Percentiles rank a stretch among this genome's conserved stretches.
Conservation (phyloP, 805 yeast genomes). For the Suhomyces kilbournensis region DNA sequence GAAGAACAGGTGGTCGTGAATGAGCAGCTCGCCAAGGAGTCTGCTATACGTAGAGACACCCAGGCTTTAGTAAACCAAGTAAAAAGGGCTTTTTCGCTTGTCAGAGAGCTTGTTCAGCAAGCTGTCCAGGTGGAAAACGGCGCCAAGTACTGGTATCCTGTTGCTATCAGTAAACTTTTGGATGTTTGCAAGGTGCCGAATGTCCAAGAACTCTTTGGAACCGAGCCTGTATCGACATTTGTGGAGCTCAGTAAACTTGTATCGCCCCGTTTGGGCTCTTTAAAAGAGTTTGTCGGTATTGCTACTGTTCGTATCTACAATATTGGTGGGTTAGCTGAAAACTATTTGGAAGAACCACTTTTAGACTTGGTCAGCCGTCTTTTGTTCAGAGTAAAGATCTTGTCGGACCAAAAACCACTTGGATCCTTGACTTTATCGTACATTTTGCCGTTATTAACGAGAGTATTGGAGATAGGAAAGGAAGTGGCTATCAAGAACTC, state of each 20-base stretch:
- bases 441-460: slow-evolving; percentile 68
- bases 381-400: slow-evolving; percentile 70
- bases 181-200: slow-evolving; percentile 37
- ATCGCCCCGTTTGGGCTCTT: slow-evolving; percentile 49
- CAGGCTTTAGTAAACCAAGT: slow-evolving; percentile 33
- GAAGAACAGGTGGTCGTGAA: slow-evolving; percentile 70
- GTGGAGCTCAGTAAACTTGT: slow-evolving; percentile 52
- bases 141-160: slow-evolving; percentile 65
- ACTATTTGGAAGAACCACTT: slow-evolving; percentile 50
- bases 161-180: slow-evolving; percentile 52
- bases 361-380: slow-evolving; percentile 59
- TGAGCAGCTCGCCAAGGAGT: slow-evolving; percentile 63
- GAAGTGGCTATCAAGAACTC: slow-evolving; percentile 51
- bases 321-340: slow-evolving; percentile 44
- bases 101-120: slow-evolving; percentile 51
- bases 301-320: slow-evolving; percentile 62
- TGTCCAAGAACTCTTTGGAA: slow-evolving; percentile 38
- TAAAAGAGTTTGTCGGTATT: slow-evolving; percentile 59
- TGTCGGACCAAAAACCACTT: slow-evolving; percentile 69
- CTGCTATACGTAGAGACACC: slow-evolving; percentile 50
- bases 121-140: slow-evolving; percentile 63
- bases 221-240: slow-evolving; percentile 47
- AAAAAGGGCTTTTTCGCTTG: slow-evolving; percentile 50
- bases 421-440: slow-evolving; percentile 69
- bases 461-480: slow-evolving; percentile 67